These are phyloP conservation scores for Irpex sp. DNA, from an alignment of 1,284 basidiomycete genomes.

Conservation along the genomic window DNA sequence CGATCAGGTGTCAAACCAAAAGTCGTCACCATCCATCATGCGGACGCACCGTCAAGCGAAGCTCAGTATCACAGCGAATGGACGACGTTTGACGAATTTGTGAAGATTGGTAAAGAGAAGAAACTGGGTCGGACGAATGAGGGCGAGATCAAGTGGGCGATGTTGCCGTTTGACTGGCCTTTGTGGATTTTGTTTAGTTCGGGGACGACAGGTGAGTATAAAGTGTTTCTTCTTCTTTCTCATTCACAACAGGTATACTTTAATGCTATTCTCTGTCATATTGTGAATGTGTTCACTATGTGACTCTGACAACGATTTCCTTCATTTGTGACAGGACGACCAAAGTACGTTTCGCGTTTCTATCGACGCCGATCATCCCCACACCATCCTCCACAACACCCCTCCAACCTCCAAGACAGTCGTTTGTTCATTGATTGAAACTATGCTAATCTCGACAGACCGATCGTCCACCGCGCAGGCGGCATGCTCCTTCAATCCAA, in stretches of 20 bases:
- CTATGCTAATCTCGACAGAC: conserved; percentile 36
- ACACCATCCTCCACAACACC: not conserved
- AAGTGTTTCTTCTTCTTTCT: too few relatives aligned
- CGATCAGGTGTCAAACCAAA: conserved; percentile 38
- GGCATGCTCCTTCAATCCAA: conserved; percentile 84
- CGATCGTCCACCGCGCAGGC: conserved; percentile 82
- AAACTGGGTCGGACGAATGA: conserved; percentile 44
- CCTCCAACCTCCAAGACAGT: not conserved
- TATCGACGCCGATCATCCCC: not conserved
- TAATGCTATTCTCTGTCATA: too few relatives aligned
- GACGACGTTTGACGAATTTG: conserved; percentile 57
- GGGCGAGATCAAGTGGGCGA: conserved; percentile 57
- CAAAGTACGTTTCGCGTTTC: conserved; percentile 43
- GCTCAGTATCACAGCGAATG: conserved; percentile 42
- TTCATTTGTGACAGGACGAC: conserved; percentile 32
- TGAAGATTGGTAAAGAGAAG: conserved; percentile 39
- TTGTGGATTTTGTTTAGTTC: conserved; percentile 88
- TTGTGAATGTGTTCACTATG: not conserved
- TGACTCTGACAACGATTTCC: not conserved
- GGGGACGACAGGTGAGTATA: conserved; percentile 70
- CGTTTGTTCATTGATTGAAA: not conserved
- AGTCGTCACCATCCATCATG: conserved; percentile 56
- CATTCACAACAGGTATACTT: too few relatives aligned
- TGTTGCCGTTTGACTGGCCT: conserved; percentile 75
- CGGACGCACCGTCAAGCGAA: conserved; percentile 30